phyloP scores from a whole-genome alignment of 495 filamentous ascomycete species.

The Penicillium paradoxum region DNA sequence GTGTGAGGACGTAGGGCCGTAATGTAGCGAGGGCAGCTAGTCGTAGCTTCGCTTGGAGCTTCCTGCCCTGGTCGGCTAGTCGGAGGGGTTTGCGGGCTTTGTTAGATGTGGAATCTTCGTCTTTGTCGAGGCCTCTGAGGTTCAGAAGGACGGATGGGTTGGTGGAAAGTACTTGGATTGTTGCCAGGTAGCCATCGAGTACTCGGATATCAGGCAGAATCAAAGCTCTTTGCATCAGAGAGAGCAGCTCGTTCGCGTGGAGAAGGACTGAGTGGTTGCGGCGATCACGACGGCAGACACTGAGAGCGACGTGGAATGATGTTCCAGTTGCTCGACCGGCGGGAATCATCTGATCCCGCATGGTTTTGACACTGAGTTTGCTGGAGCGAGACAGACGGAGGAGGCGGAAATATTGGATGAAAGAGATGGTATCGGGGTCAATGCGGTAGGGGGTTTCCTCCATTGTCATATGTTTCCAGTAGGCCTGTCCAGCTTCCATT shows the following conservation, averaged over 20 bases:
- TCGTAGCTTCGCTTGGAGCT: constrained; percentile 26
- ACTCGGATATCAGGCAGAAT: constrained; percentile 34
- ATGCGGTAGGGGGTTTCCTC: constrained; percentile 41
- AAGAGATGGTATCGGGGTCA: constrained; percentile 64
- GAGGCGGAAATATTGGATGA: constrained; percentile 59
- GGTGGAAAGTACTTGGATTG: constrained; percentile 19
- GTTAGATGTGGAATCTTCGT: constrained; percentile 1
- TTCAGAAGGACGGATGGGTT: constrained; percentile 31
- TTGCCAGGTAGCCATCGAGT: constrained; percentile 27
- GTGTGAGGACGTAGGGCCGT: constrained; percentile 25
- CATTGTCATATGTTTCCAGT: constrained; percentile 69
- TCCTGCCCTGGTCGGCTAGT: constrained; percentile 13
- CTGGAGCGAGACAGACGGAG: constrained; percentile 61
- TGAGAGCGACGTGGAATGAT: constrained; percentile 68
- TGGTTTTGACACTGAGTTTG: constrained; percentile 43
- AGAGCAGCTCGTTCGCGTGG: constrained; percentile 53
- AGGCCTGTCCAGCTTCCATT: constrained; percentile 43
- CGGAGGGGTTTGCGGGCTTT: constrained; percentile 11
- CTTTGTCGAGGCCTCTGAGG: constrained; percentile 22
- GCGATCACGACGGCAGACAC: constrained; percentile 62
- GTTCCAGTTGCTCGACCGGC: constrained; percentile 34
- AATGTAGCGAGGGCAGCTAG: constrained; percentile 19
- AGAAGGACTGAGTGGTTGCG: constrained; percentile 58
- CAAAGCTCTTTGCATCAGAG: constrained; percentile 45
- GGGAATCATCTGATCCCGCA: constrained; percentile 47